Evolutionary conservation across 208 protist species (phyloP).

Genomic region (Strigomonas galati): DNA sequence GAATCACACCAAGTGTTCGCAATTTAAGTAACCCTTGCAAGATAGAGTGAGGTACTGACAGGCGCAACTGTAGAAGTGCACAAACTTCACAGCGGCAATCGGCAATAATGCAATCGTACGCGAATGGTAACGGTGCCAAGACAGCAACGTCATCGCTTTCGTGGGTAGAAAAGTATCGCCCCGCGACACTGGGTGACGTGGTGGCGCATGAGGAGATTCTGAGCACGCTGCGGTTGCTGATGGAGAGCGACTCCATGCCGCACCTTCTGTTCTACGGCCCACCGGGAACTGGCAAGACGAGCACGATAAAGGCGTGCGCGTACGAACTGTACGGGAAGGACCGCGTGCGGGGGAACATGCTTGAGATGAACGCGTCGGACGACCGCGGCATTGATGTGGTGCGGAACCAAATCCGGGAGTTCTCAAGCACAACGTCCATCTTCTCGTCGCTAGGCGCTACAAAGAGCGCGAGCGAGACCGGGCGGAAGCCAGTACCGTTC

Average conservation of each 20-base stretch:
- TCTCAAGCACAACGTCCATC: constrained; percentile 96
- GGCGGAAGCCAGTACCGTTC: constrained; percentile 40
- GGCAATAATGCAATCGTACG: too few relatives aligned
- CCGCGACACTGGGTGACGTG: constrained; percentile 83
- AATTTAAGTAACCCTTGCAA: too few relatives aligned
- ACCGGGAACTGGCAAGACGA: constrained; percentile 91
- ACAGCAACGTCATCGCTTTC: constrained; percentile 51
- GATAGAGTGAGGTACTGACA: too few relatives aligned
- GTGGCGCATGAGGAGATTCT: constrained; percentile 93
- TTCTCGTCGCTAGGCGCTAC: constrained; percentile 61
- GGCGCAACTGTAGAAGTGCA: too few relatives aligned
- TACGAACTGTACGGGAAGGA: constrained; percentile 93
- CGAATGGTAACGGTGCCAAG: too few relatives aligned
- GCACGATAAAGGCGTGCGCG: constrained; percentile 86
- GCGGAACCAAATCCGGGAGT: constrained; percentile 97
- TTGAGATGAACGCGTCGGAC: constrained; percentile 99
- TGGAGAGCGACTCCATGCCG: constrained; percentile 92
- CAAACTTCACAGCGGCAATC: constrained; percentile 4
- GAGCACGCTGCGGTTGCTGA: constrained; percentile 86
- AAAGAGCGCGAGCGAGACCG: neutral
- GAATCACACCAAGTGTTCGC: neutral
- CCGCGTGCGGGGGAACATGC: constrained; percentile 76
- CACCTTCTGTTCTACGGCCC: constrained; percentile 99
- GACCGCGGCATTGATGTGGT: constrained; percentile 99
- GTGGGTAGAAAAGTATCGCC: constrained; percentile 97